A percentile compares a stretch with the other conserved stretches of the same genome.
Conservation (phyloP, 2,329 filamentous ascomycete species). For the Neurospora sp. region DNA sequence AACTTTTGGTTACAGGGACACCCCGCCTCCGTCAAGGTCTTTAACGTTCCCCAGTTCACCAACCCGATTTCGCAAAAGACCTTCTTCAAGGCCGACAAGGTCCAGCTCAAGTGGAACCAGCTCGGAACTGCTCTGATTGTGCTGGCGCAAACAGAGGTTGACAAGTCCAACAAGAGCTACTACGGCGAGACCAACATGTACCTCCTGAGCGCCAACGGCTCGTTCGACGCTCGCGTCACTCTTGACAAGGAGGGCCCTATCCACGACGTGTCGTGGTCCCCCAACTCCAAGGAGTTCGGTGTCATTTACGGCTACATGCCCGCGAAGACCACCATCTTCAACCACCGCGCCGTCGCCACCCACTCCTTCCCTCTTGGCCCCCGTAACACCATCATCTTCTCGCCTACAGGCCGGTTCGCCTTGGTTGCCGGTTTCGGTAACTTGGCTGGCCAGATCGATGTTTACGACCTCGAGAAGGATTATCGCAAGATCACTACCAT, state of each 20-base stretch:
- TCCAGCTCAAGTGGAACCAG: constrained; percentile 96
- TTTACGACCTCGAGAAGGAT: constrained; percentile 93
- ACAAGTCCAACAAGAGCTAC: constrained; percentile 98
- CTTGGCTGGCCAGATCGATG: constrained; percentile 91
- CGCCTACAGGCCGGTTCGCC: constrained; percentile 84
- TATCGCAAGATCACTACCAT: constrained; percentile 88
- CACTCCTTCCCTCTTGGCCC: constrained; percentile 81
- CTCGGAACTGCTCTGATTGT: constrained; percentile 86
- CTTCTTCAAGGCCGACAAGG: constrained; percentile 99
- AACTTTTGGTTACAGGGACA: constrained; percentile 51
- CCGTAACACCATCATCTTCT: constrained; percentile 92
- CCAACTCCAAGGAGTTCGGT: constrained; percentile 94
- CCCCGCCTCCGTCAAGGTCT: constrained; percentile 89
- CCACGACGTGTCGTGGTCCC: constrained; percentile 93
- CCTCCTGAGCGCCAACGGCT: constrained; percentile 80
- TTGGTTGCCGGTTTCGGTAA: constrained; percentile 96
- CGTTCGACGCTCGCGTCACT: constrained; percentile 83
- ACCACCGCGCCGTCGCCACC: constrained; percentile 69
- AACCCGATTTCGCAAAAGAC: constrained; percentile 88
- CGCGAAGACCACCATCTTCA: constrained; percentile 98
- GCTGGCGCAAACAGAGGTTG: constrained; percentile 92
- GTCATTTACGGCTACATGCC: constrained; percentile 98
- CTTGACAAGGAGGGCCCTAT: constrained; percentile 97
- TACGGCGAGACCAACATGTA: constrained; percentile 98
- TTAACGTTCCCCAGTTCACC: constrained; percentile 79